Percentiles rank a stretch among this genome's conserved stretches.
Conservation (phyloP, 805 yeast species). For the Candida vartiovaarae region DNA sequence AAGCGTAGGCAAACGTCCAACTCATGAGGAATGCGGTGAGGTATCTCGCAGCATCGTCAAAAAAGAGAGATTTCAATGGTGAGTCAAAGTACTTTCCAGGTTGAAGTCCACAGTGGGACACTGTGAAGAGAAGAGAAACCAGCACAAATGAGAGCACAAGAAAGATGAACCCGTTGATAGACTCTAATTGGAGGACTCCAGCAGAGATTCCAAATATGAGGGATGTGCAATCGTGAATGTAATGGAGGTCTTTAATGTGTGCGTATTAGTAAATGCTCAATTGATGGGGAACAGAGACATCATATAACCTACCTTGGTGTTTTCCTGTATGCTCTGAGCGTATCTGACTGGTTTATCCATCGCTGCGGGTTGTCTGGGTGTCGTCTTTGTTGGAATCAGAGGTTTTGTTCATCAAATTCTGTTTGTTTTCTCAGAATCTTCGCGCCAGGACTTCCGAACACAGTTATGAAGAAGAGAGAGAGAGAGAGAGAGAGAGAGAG, state of each 20-base stretch:
- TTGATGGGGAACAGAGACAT: no score
- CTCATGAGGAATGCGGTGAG: slow-evolving; percentile 18
- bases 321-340: slow-evolving; percentile 12
- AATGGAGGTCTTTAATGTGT: slow-evolving; percentile 13
- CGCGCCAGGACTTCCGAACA: no score
- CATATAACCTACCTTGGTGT: slow-evolving; percentile 8
- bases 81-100: slow-evolving; percentile 11
- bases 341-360: slow-evolving; percentile 21
- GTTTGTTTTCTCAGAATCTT: no score
- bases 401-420: neutral
- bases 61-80: slow-evolving; percentile 10
- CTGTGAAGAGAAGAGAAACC: slow-evolving; percentile 6
- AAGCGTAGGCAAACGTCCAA: slow-evolving; percentile 22
- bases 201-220: slow-evolving; percentile 18
- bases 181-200: slow-evolving; percentile 21
- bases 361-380: neutral
- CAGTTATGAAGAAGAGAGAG: neutral
- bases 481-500: neutral
- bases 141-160: slow-evolving; percentile 7
- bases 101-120: slow-evolving; percentile 1
- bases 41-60: slow-evolving; percentile 13
- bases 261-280: neutral
- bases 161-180: slow-evolving; percentile 16
- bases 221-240: slow-evolving; percentile 21
- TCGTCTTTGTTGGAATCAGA: neutral